Conservation (phyloP, 306 rosid genomes). For the Prunus campanulata region DNA sequence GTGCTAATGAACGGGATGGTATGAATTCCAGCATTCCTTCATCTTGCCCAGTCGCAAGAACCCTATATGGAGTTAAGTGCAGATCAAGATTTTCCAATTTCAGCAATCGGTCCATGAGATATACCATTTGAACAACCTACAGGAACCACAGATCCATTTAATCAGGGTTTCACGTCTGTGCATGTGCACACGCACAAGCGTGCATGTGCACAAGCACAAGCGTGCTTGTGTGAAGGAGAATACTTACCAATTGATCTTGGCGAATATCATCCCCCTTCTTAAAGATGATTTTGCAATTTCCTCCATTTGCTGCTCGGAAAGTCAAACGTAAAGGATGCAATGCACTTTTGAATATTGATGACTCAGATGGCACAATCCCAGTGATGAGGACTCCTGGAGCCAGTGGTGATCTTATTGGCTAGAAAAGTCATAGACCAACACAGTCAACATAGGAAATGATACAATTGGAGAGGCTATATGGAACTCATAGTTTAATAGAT, state of each 20-base stretch:
- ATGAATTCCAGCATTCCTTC: conserved; percentile 97
- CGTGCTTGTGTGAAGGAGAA: conserved; percentile 11
- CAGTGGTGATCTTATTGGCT: conserved; percentile 95
- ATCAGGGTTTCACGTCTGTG: conserved; percentile 3
- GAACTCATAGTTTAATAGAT: conserved; percentile 14
- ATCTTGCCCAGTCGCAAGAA: conserved; percentile 97
- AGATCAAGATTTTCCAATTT: conserved; percentile 93
- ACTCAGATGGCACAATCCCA: conserved; percentile 88
- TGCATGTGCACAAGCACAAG: neutral
- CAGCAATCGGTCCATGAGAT: conserved; percentile 93
- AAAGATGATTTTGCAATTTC: conserved; percentile 73
- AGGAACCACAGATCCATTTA: conserved; percentile 26
- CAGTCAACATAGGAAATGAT: conserved; percentile 6
- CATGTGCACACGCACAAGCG: neutral
- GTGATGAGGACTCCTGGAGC: conserved; percentile 78
- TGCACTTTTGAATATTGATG: conserved; percentile 95
- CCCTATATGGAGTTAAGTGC: conserved; percentile 88
- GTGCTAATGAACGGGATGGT: conserved; percentile 90
- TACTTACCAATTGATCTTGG: conserved; percentile 88
- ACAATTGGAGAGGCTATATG: conserved; percentile 13
- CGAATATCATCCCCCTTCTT: conserved; percentile 98
- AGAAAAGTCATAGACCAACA: conserved; percentile 30
- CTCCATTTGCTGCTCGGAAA: conserved; percentile 78
- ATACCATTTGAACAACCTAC: conserved; percentile 98
- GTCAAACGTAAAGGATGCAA: conserved; percentile 92